Conservation (phyloP, 495 filamentous ascomycete species). For the Lophiostoma macrostomum region DNA sequence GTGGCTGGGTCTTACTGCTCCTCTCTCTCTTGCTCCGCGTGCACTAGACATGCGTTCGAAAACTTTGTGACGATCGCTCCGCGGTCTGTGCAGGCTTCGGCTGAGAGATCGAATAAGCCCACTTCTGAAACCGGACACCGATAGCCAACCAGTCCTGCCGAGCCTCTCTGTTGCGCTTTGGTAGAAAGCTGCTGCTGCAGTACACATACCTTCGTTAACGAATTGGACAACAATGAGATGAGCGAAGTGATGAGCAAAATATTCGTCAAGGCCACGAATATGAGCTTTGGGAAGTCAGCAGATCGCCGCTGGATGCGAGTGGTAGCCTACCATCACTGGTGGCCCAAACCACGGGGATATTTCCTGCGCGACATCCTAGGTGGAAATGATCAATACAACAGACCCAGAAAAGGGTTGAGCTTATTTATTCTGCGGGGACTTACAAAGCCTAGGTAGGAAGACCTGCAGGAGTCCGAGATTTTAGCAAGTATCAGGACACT, state of each 20-base stretch:
- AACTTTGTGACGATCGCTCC: too few species aligned
- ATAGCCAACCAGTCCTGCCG: slow-evolving; percentile 31
- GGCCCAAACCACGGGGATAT: slow-evolving; percentile 58
- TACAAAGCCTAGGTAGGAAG: slow-evolving; percentile 78
- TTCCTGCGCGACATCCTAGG: slow-evolving; percentile 41
- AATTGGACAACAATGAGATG: slow-evolving; percentile 89
- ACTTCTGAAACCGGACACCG: slow-evolving; percentile 1
- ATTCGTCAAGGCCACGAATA: slow-evolving; percentile 84
- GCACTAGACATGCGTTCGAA: too few species aligned
- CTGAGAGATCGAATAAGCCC: neutral
- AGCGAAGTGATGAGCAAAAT: slow-evolving; percentile 88
- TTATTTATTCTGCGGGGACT: slow-evolving; percentile 43
- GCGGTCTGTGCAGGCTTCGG: too few species aligned
- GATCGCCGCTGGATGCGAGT: slow-evolving; percentile 18
- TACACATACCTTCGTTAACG: slow-evolving; percentile 67
- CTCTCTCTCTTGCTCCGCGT: too few species aligned
- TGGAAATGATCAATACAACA: too few species aligned
- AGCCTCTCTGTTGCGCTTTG: slow-evolving; percentile 8
- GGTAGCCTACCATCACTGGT: slow-evolving; percentile 59
- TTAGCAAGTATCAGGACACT: slow-evolving; percentile 12
- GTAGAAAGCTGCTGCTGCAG: slow-evolving; percentile 38
- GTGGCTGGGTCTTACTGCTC: slow-evolving; percentile 8
- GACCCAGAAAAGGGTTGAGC: too few species aligned
- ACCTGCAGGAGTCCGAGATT: slow-evolving; percentile 40
- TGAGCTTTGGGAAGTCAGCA: slow-evolving; percentile 44